Base-by-base conservation (phyloP, 2,329 filamentous ascomycete species). In the Lecanicillium sp. region DNA sequence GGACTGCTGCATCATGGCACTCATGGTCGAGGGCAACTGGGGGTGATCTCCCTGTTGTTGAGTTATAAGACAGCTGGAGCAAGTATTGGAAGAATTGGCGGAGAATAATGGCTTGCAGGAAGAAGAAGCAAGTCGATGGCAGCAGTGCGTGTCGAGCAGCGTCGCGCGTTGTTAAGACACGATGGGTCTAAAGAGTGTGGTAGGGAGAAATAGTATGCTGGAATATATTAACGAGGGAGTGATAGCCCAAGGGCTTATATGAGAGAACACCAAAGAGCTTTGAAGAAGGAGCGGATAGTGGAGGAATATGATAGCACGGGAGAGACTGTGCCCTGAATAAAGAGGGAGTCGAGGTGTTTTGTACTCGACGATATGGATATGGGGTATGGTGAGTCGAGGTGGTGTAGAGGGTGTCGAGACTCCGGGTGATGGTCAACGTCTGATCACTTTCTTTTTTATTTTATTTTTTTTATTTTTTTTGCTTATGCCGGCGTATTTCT, bases 291-390 rank as follows among this genome's bases (percentile, higher is more conserved):
- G 43, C 35, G 44, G 44, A 46, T 46, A 46, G 44, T 46, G 44
- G 44, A 46, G 26, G 44, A 7, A 39, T n/a, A 46, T 23, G 19
- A 26, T 30, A 39, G 8, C 44, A 46, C 44, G 36, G 44, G 44
- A 46, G 38, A 36, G 10, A 35, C 35, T 33, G 33, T 27, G 27
- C 33, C 48, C 19, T 11, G 20, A 38, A 35, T 23, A 60, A 61
- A 58, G 57, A 55, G 55, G 55, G 57, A 52, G 42, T 43, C 33
- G 35, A 44, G n/a, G 48, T 45, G 42, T 50, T 50, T 41, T 50
- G 48, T 50, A 50, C 35, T 41, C 42, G 29, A 50, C 21, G 48
- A 45, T 44, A 45, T 39, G 48, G 48, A 36, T 40, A 49, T 24
- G 42, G 35, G 21, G 38, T 20, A 21, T 49, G 27, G 44, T 29